These are phyloP conservation scores for Gracilaria caudata DNA, from an alignment of 23 red algal genomes.

Conservation along the genomic window DNA sequence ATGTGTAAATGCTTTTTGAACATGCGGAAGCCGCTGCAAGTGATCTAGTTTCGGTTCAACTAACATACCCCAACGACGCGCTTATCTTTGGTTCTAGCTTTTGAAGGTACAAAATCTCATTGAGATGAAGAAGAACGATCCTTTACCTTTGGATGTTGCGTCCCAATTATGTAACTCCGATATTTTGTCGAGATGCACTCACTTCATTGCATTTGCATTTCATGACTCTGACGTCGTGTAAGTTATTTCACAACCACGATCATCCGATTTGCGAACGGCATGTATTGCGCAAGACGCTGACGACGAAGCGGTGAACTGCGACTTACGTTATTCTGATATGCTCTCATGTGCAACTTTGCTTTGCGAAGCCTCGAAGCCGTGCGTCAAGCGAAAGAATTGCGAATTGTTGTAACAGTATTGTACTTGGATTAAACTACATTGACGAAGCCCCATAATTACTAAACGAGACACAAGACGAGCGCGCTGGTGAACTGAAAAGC, in stretches of 20 bases:
- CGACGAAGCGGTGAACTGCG: not conserved
- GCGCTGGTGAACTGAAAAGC: not conserved
- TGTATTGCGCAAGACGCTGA: not conserved
- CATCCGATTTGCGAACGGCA: not conserved
- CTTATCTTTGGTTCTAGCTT: slow-evolving; percentile 34
- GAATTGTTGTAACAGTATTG: slow-evolving; percentile 94
- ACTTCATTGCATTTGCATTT: slow-evolving; percentile 99
- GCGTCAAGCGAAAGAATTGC: slow-evolving; percentile 90
- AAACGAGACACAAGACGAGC: not conserved
- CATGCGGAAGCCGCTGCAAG: not conserved
- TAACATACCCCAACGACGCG: not conserved
- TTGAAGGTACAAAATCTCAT: slow-evolving; percentile 90
- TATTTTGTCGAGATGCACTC: slow-evolving; percentile 89
- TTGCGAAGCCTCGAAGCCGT: slow-evolving; percentile 88
- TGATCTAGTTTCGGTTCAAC: not conserved
- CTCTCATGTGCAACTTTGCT: not conserved
- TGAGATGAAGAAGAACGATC: slow-evolving; percentile 97
- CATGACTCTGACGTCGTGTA: slow-evolving; percentile 99
- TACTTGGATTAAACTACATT: slow-evolving; percentile 91
- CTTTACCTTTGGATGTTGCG: slow-evolving; percentile 88
- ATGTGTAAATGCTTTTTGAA: not conserved
- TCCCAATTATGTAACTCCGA: slow-evolving; percentile 95
- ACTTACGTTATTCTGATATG: not conserved
- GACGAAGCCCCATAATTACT: not conserved
- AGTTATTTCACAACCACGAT: slow-evolving; percentile 16